These are phyloP conservation scores for Sindora glabra DNA, from an alignment of 306 rosid species.

Conservation along the genomic window DNA sequence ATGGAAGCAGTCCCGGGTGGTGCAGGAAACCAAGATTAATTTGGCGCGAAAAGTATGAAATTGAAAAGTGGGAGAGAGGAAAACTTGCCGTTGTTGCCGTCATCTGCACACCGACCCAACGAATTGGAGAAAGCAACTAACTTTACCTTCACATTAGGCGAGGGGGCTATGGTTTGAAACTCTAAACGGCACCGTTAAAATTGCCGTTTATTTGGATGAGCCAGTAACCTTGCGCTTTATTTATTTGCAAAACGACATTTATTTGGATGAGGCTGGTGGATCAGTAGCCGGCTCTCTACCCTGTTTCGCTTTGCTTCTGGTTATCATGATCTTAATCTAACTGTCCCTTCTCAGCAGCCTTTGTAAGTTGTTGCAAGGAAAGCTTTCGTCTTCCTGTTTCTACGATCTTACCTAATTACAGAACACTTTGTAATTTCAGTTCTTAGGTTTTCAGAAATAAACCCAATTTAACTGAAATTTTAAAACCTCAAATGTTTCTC, in stretches of 20 bases:
- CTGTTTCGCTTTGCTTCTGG: background rate
- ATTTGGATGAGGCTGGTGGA: background rate
- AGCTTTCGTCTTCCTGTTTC: background rate
- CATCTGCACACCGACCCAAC: background rate
- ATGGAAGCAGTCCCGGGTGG: background rate
- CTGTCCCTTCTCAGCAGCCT: background rate
- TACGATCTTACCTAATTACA: background rate
- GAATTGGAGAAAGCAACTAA: background rate
- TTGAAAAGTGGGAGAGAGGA: background rate
- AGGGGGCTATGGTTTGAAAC: background rate
- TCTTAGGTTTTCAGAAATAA: background rate
- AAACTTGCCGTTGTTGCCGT: background rate
- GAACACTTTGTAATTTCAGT: background rate
- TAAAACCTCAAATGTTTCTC: constrained; percentile 36
- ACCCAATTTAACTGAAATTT: background rate
- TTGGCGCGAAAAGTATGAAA: constrained; percentile 23
- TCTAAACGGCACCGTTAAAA: background rate
- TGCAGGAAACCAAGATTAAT: background rate
- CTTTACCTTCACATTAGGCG: background rate
- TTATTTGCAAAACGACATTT: constrained; percentile 12
- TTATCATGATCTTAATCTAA: background rate
- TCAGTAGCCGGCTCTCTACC: background rate
- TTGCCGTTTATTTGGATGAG: constrained; percentile 11
- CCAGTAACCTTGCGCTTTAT: no score
- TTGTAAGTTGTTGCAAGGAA: background rate